Base-by-base conservation (phyloP, 75 land plant species). In the Pinus tabuliformis region DNA sequence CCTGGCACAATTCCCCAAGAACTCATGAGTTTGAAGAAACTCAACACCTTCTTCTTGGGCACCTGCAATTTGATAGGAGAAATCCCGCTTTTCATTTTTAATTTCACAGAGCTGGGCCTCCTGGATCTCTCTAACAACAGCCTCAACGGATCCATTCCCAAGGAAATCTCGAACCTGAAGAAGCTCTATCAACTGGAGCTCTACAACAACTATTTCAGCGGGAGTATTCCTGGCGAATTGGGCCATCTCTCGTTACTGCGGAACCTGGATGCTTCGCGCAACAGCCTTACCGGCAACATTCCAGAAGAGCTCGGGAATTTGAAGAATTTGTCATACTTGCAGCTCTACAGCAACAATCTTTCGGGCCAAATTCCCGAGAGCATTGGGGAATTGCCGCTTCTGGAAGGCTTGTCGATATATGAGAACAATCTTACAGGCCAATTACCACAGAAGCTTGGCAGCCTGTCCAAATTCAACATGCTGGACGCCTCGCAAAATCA, bases 401-500 rank as follows among this genome's bases (percentile, higher is more conserved):
- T 83, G 26, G 77, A 22, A 9, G 65, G 68, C 3, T 78, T 92
- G 28, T 88, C 95, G 17, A 61, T 92, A 3, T 87, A 89, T 49
- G 58, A 58, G 81, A 96, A 96, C 62, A 64, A 39, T 52, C 83
- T 96, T 63, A 79, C 86, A 6, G 99, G 95, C 20, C 62, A 72
- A 20, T 77, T 96, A 18, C 98, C 98, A 16, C 61, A 49, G 12
- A 65, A 57, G 21, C 79, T 95, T 59, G 98, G 98, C 30, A 71
- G 76, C 18, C 71, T 74, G 36, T 87, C 94, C 11, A 58, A 77
- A 2, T 58, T 96, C 57, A 26, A 75, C 39, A 82, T 84, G 24
- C 77, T 96, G 18, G 93, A 95, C 63, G 56, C 91, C 73, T 95
- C 98, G 17, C 88, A 85, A 64, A 95, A 95, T 64, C 59, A 24